phyloP scores from a whole-genome alignment of 78 protist species.

The Parvularia atlantis region DNA sequence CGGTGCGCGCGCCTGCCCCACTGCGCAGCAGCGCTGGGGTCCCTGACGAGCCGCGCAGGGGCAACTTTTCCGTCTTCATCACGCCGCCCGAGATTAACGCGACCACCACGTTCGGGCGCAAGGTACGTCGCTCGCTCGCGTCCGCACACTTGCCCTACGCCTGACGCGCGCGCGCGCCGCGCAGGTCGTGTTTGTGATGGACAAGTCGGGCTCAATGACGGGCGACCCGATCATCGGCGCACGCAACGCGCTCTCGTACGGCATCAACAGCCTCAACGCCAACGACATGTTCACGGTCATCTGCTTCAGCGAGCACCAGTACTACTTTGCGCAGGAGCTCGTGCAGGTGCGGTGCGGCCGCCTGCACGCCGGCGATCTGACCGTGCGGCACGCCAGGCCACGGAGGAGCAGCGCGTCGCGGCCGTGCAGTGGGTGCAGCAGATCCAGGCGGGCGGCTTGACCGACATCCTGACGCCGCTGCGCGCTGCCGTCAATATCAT shows the following conservation, averaged over 20 bases:
- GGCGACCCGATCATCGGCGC: not conserved
- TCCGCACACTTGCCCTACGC: not conserved
- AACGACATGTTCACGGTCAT: not conserved
- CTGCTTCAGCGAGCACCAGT: not conserved
- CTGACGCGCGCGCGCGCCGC: too few species aligned
- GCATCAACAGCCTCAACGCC: not conserved
- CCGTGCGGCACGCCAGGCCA: not conserved
- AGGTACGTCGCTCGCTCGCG: not conserved
- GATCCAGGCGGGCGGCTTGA: not conserved
- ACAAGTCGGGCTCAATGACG: not conserved
- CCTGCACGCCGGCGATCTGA: not conserved
- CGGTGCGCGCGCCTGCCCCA: too few species aligned
- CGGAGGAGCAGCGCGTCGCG: not conserved
- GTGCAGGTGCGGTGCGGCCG: not conserved
- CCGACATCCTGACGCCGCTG: not conserved
- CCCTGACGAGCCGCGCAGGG: too few species aligned
- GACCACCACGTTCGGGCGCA: too few species aligned
- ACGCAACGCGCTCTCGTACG: not conserved
- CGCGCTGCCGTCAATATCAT: not conserved
- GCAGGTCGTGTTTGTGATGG: too few species aligned
- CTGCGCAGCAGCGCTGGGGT: too few species aligned
- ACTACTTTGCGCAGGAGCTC: not conserved
- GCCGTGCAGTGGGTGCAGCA: not conserved
- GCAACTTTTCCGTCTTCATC: not conserved
- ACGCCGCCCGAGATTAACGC: not conserved